These are phyloP conservation scores for Tilletia setariae DNA, from an alignment of 1,284 basidiomycete genomes.

Conservation along the genomic window DNA sequence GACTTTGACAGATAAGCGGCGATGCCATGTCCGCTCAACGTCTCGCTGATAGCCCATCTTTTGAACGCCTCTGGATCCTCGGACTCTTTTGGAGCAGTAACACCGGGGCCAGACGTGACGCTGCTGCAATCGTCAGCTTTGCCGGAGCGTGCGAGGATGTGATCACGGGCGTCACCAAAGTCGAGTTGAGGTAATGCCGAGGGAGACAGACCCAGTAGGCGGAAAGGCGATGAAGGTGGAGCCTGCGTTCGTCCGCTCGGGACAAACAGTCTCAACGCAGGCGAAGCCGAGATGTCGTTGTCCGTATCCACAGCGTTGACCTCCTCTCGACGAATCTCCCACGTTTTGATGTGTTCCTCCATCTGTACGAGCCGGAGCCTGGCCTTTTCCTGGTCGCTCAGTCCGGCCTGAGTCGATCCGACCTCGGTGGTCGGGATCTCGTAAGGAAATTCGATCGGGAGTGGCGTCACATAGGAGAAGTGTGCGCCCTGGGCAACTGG, in stretches of 20 bases:
- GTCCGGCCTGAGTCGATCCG: slow-evolving; percentile 22
- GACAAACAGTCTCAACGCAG: background rate
- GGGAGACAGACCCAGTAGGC: slow-evolving; percentile 66
- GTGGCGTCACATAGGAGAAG: slow-evolving; percentile 78
- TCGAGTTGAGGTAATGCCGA: slow-evolving; percentile 76
- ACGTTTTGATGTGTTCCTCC: slow-evolving; percentile 4
- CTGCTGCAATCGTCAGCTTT: slow-evolving; percentile 40
- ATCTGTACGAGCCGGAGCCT: slow-evolving; percentile 1
- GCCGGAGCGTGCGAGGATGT: slow-evolving; percentile 60
- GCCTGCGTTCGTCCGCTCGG: slow-evolving; percentile 28
- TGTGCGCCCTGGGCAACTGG: slow-evolving; percentile 64
- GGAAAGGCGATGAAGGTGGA: slow-evolving; percentile 41
- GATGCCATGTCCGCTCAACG: slow-evolving; percentile 32
- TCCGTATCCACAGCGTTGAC: slow-evolving; percentile 23
- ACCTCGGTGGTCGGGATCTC: slow-evolving; percentile 60
- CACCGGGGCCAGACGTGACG: slow-evolving; percentile 44
- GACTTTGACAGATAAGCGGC: slow-evolving; percentile 21
- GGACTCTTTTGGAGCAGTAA: slow-evolving; percentile 24
- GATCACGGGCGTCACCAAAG: slow-evolving; percentile 72
- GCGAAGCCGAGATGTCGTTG: background rate
- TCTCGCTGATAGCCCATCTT: slow-evolving; percentile 35
- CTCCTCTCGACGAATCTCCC: slow-evolving; percentile 20
- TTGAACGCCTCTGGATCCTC: slow-evolving; percentile 21
- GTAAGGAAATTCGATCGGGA: slow-evolving; percentile 81
- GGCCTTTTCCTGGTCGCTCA: slow-evolving; percentile 29